Conservation (phyloP, 257 asterid species). For the Solanum chaucha region DNA sequence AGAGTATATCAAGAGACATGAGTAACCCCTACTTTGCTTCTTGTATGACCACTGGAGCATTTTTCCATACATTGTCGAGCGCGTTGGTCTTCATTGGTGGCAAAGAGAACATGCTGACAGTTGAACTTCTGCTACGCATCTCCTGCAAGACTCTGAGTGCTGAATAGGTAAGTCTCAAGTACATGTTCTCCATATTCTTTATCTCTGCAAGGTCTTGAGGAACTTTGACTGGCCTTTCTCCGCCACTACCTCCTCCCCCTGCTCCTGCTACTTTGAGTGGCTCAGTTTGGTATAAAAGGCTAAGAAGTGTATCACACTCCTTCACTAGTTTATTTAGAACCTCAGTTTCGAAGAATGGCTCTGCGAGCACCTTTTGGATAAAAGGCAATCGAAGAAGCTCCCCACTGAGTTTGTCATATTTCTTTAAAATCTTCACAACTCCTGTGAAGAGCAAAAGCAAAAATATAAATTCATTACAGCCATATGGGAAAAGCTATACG, state of each 20-base stretch:
- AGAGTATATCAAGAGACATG: not conserved
- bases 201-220: slow-evolving; percentile 49
- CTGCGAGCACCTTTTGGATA: slow-evolving; percentile 50
- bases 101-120: slow-evolving; percentile 49
- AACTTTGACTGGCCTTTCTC: slow-evolving; percentile 15
- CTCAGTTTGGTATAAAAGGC: slow-evolving; percentile 32
- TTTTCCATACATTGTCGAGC: slow-evolving; percentile 26
- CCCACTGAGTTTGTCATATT: slow-evolving; percentile 66
- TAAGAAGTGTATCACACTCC: slow-evolving; percentile 55
- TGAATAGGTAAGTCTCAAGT: slow-evolving; percentile 45
- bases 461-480: not conserved
- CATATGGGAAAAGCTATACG: not conserved
- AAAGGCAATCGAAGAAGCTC: slow-evolving; percentile 53
- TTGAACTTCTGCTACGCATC: slow-evolving; percentile 62
- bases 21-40: slow-evolving; percentile 9
- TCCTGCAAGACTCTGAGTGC: slow-evolving; percentile 52
- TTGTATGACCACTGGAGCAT: slow-evolving; percentile 18
- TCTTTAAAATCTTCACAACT: slow-evolving; percentile 66
- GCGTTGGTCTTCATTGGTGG: slow-evolving; percentile 43
- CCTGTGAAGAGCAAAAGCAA: slow-evolving; percentile 29
- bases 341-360: slow-evolving; percentile 56
- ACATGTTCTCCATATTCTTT: slow-evolving; percentile 31
- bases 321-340: slow-evolving; percentile 44
- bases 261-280: slow-evolving; percentile 1
- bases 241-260: not conserved